These are phyloP conservation scores for Schizothecium vesticola DNA, from an alignment of 495 filamentous ascomycete genomes.

Conservation along the genomic window DNA sequence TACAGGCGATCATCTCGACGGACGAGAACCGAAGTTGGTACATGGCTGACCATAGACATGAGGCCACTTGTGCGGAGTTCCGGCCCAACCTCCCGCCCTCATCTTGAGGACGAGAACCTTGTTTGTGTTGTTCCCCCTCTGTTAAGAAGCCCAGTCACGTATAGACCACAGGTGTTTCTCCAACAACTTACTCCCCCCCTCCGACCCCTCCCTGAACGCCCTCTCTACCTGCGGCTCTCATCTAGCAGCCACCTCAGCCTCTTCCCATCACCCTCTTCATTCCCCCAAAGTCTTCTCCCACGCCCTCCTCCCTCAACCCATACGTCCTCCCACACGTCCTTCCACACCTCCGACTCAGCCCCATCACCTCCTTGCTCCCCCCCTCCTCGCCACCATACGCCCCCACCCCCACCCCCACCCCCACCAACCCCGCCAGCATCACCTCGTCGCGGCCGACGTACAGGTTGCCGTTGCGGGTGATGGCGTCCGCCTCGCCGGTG, in stretches of 20 bases:
- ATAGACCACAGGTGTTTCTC: too few species aligned
- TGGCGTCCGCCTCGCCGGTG: not conserved
- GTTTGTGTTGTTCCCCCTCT: too few species aligned
- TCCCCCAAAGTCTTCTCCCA: conserved; percentile 1
- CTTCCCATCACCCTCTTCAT: conserved; percentile 2
- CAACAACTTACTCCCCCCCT: not conserved
- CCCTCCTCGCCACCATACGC: conserved; percentile 59
- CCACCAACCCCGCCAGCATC: conserved; percentile 32
- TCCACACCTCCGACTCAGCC: not conserved
- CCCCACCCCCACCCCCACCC: conserved; percentile 45
- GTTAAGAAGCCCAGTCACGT: too few species aligned
- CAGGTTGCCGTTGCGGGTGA: not conserved
- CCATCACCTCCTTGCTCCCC: conserved; percentile 28
- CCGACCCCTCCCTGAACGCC: not conserved
- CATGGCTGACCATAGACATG: not conserved
- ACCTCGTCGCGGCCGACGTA: conserved; percentile 17
- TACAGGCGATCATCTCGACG: not conserved
- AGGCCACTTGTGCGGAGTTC: not conserved
- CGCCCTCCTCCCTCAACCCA: conserved; percentile 1
- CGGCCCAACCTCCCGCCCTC: not conserved
- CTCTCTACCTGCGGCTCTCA: not conserved
- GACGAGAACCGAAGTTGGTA: too few species aligned
- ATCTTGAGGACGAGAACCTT: not conserved
- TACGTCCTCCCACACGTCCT: conserved; percentile 1
- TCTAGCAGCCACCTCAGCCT: conserved; percentile 3